Evolutionary conservation across 129 eudicot species (phyloP), one percentile per base, ranked within the genome.

Genomic region (Logfia minima): DNA sequence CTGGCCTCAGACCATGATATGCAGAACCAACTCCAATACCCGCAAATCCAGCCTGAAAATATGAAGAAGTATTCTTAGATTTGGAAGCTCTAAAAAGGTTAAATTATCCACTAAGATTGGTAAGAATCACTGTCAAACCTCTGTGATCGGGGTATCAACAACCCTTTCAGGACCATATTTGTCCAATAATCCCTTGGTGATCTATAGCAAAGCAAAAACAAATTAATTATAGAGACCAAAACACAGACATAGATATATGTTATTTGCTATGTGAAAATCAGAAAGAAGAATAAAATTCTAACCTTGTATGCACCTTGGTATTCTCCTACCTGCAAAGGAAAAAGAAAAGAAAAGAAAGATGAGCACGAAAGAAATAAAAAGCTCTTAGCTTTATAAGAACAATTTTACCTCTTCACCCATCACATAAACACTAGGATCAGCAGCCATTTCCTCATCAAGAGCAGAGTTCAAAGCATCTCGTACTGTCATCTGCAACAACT

Each of bases 391-490:
- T 48, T 9, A 6, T 3, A 48, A 14, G 55, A 48, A 48, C 55
- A 48, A 48, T 48, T 14, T 35, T 83, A 93, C 97, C 96, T 95
- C 99, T 89, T 95, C 99, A 22, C 99, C 99, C 92, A 95, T 88
- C 56, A 95, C 10, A 77, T 88, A 92, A 6, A 95, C 99, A 76
- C 37, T 88, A 69, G 97, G 84, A 80, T 95, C 99, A 8, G 97
- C 97, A 79, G 97, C 87, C 99, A 95, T 92, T 88, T 95, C 99
- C 79, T 95, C 99, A 70, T 89, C 96, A 43, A 95, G 85, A 56
- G 99, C 99, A 75, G 99, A 91, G 78, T 95, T 95, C 43, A 95
- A 70, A 80, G 99, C 99, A 74, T 95, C 99, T 31, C 97, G 85
- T 53, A 95, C 97, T 14, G 89, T 92, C 92, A 95, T 92, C 97